phyloP scores from a whole-genome alignment of 2,329 filamentous ascomycete genomes.

The Mollisia scopiformis region DNA sequence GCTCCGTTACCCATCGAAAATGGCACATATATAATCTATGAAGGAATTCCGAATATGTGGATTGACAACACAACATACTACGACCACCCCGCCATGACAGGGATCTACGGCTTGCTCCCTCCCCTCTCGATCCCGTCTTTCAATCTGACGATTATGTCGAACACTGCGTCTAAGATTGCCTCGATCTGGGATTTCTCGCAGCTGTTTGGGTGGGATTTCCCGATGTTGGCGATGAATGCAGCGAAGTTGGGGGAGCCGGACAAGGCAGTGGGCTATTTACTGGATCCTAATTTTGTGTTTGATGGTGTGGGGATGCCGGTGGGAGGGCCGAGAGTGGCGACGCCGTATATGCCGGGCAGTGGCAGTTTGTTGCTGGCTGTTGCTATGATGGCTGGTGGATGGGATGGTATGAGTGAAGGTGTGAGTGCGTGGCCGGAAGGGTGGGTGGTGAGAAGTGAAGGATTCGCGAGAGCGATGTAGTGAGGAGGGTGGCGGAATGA shows the following conservation, averaged over 20 bases:
- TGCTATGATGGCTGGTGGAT: conserved; percentile 60
- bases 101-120: conserved; percentile 48
- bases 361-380: conserved; percentile 53
- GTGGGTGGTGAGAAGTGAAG: conserved; percentile 53
- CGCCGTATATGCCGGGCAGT: conserved; percentile 59
- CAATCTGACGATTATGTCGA: conserved; percentile 39
- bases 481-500: neutral
- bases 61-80: conserved; percentile 42
- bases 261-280: conserved; percentile 43
- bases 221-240: conserved; percentile 50
- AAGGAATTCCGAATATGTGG: conserved; percentile 51
- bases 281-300: conserved; percentile 55
- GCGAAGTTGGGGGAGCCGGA: conserved; percentile 45
- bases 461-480: conserved; percentile 39
- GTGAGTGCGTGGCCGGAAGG: conserved; percentile 50
- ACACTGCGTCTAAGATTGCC: conserved; percentile 44
- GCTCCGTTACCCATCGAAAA: conserved; percentile 54
- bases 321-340: conserved; percentile 55
- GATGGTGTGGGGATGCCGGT: conserved; percentile 59
- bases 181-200: conserved; percentile 45
- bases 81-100: conserved; percentile 49
- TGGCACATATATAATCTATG: conserved; percentile 56
- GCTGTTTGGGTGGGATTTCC: conserved; percentile 50
- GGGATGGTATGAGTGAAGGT: conserved; percentile 51
- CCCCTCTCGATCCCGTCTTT: conserved; percentile 38